Evolutionary conservation across 192 early-diverging fungal genomes (phyloP), one percentile per base, ranked within the genome.

Genomic region (Backusella australiensis): DNA sequence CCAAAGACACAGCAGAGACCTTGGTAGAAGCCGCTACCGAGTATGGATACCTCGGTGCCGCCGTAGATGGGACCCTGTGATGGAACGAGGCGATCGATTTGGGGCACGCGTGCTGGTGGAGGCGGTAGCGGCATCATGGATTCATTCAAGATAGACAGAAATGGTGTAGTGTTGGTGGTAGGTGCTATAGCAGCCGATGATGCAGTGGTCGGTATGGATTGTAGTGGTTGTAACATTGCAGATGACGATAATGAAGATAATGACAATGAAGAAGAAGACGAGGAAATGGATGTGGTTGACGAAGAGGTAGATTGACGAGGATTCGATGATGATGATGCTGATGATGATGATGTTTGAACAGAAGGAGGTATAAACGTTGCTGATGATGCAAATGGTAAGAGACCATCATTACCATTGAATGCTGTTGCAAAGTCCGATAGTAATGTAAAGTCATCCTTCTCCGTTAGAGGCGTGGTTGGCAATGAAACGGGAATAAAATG

Each of bases 11-110:
- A 86, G 0, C 84, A 86, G 39, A 89, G 44, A 82, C 95, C 77
- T 81, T 90, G 89, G 75, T 90, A 90, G 82, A 98, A 96, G 36
- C 93, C 92, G 12, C 86, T 86, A 7, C 97, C 97, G 6, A 93
- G 81, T 9, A 98, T 85, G 26, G 96, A 95, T 14, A 97, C 84
- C 59, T 93, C 94, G 8, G 92, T 86, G 14, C 97, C 97, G 53
- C 97, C 97, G 78, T 89, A 90, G 41, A 93, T 87, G 0, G 97
- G 97, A 6, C 96, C 97, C 73, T 93, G 89, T 23, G 86, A 84
- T 0, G 97, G 97, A 41, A 94, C 92, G 69, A 98, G 77, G 46
- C 94, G 86, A 35, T 87, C 88, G 23, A 98, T 88, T 52, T 78
- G 85, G 32, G 78, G 81, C 14, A 80, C 73, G 12, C 74, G 72